Evolutionary conservation across 306 rosid genomes (phyloP), one percentile per base, ranked within the genome.

Genomic region (Pueraria montana): DNA sequence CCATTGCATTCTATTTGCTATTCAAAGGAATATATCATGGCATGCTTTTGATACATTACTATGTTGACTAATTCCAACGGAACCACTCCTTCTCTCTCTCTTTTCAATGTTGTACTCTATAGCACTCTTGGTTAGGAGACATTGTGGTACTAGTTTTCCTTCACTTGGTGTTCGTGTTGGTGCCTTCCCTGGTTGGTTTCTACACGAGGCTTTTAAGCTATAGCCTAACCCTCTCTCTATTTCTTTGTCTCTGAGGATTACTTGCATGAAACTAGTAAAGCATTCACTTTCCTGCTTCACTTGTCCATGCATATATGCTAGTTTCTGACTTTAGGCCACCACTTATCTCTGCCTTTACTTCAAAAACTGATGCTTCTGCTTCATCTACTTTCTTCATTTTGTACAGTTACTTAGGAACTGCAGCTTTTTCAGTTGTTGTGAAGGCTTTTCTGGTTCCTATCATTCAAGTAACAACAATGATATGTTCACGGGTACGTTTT

Each of bases 1-100:
- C 36, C 11, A 5, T 12, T 43, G 55, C 61, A 23, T 77, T 76
- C 77, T 27, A 55, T 42, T 67, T 87, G 74, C 85, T 66, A 62
- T 91, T 93, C 91, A 84, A 89, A 89, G 82, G 49, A 46, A 82
- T 80, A 85, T 87, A 85, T 90, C 89, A 90, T 91, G 78, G 77
- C 86, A 84, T 88, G 92, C 91, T 90, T 91, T 92, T 93, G 94
- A 92, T 89, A 79, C 85, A 93, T 93, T 91, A 90, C 94, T 78
- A 90, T 89, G 91, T 94, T 94, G 97, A 92, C 96, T 96, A 96
- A 87, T 78, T 87, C 97, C 91, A 93, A 85, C 87, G 58, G 58
- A 91, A 85, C 88, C 84, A 81, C 78, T n/a, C 80, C 38, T 56
- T 27, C 32, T 42, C 24, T 46, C 83, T 71, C 84, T 87, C 45